A percentile compares a stretch with the other conserved stretches of the same genome.
Conservation (phyloP, 768 basidiomycete genomes). For the Crucibulum laeve region DNA sequence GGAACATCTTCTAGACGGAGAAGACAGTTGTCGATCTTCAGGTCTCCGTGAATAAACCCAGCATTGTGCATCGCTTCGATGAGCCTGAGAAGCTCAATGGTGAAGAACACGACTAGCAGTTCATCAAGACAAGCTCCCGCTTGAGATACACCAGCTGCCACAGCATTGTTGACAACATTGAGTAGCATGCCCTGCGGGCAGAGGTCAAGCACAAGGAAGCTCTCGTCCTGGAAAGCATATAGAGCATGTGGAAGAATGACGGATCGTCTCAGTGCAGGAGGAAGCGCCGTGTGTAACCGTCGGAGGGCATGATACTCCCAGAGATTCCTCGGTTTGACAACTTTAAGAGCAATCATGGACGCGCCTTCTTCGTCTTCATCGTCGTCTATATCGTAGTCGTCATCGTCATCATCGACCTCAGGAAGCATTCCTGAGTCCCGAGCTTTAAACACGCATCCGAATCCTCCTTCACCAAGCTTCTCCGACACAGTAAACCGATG, state of each 20-base stretch:
- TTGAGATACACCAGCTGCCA: conserved; percentile 69
- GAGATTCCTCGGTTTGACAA: conserved; percentile 80
- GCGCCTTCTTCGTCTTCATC: conserved; percentile 50
- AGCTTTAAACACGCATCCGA: conserved; percentile 92
- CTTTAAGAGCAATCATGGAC: conserved; percentile 79
- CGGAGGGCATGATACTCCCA: conserved; percentile 94
- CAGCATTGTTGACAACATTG: conserved; percentile 85
- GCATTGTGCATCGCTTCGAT: conserved; percentile 76
- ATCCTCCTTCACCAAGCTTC: conserved; percentile 96
- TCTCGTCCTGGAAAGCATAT: conserved; percentile 86
- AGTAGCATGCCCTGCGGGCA: conserved; percentile 91
- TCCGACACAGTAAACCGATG: conserved; percentile 67
- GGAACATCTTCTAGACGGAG: conserved; percentile 83
- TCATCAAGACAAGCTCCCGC: conserved; percentile 86
- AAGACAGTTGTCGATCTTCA: conserved; percentile 99
- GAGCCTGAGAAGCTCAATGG: conserved; percentile 80
- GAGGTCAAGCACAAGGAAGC: conserved; percentile 82
- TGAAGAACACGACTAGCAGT: conserved; percentile 91
- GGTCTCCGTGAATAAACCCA: conserved; percentile 95
- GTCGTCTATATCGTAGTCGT: conserved; percentile 51
- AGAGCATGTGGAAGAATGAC: conserved; percentile 75
- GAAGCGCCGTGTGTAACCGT: conserved; percentile 68
- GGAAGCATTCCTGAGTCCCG: conserved; percentile 45
- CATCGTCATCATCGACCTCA: conserved; percentile 43
- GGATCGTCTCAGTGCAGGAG: conserved; percentile 52